These are phyloP conservation scores for Ogataea hybrid DNA, from an alignment of 1,139 yeast genomes.

Conservation along the genomic window DNA sequence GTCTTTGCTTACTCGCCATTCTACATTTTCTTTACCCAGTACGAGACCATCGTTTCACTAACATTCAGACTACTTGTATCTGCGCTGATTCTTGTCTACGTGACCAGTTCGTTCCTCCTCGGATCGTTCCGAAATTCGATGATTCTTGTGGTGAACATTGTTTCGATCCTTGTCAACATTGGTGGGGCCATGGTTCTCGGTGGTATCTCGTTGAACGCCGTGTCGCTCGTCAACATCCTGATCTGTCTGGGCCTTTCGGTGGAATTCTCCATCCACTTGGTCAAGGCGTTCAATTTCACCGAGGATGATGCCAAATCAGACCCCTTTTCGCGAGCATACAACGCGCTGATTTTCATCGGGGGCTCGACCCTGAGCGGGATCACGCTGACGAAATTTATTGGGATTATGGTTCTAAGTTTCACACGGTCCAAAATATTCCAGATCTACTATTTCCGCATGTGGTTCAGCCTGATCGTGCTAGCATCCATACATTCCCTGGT, in stretches of 20 bases:
- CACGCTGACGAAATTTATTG: constrained; percentile 83
- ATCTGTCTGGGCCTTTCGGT: constrained; percentile 92
- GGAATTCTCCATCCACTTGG: constrained; percentile 87
- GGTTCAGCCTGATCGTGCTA: constrained; percentile 76
- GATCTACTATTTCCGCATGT: constrained; percentile 91
- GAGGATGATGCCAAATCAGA: constrained; percentile 15
- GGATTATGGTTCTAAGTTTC: constrained; percentile 82
- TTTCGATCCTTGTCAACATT: constrained; percentile 65
- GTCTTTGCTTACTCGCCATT: constrained; percentile 91
- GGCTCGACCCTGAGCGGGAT: constrained; percentile 90
- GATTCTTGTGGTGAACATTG: constrained; percentile 56
- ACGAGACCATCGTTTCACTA: constrained; percentile 56
- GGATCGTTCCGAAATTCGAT: constrained; percentile 66
- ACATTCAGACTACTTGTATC: constrained; percentile 54
- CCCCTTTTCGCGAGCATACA: constrained; percentile 43
- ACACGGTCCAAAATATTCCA: constrained; percentile 86
- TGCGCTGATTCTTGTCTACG: constrained; percentile 57
- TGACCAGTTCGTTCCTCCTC: constrained; percentile 53
- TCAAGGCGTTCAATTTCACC: constrained; percentile 64
- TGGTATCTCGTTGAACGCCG: constrained; percentile 82
- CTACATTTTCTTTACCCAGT: constrained; percentile 90
- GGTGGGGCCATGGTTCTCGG: constrained; percentile 79
- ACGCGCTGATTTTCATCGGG: constrained; percentile 73
- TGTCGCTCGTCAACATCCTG: constrained; percentile 80
- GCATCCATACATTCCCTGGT: constrained; percentile 79